These are phyloP conservation scores for Fagus crenata DNA, from an alignment of 306 rosid species.

Conservation along the genomic window DNA sequence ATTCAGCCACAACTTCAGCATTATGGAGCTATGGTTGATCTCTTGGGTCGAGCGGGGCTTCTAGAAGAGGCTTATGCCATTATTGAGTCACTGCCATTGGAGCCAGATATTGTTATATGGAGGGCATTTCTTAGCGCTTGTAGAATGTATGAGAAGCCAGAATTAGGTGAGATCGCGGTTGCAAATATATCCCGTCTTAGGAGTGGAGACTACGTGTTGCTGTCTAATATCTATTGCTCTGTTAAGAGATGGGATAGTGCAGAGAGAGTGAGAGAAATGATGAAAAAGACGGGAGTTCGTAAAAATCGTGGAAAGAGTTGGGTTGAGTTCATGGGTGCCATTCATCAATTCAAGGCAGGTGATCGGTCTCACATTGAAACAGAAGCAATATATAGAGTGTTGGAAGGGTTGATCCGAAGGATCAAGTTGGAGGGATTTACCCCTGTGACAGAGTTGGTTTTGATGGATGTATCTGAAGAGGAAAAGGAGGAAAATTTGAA, in stretches of 20 bases:
- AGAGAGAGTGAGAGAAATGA: slow-evolving; percentile 57
- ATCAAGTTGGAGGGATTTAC: slow-evolving; percentile 54
- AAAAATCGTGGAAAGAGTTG: slow-evolving; percentile 67
- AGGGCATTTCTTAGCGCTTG: slow-evolving; percentile 69
- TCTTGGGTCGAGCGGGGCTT: slow-evolving; percentile 63
- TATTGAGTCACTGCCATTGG: slow-evolving; percentile 53
- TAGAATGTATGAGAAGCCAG: slow-evolving; percentile 49
- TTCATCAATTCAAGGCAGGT: slow-evolving; percentile 63
- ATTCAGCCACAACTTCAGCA: slow-evolving; percentile 67
- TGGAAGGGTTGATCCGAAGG: slow-evolving; percentile 54
- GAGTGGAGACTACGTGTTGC: slow-evolving; percentile 71
- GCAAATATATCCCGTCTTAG: slow-evolving; percentile 48
- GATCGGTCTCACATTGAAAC: slow-evolving; percentile 57
- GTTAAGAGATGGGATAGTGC: slow-evolving; percentile 63
- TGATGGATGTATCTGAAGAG: slow-evolving; percentile 83
- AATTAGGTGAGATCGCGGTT: slow-evolving; percentile 49
- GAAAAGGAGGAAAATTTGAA: slow-evolving; percentile 66
- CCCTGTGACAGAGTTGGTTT: slow-evolving; percentile 62
- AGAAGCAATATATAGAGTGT: slow-evolving; percentile 48
- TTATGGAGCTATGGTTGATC: slow-evolving; percentile 74
- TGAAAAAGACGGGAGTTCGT: slow-evolving; percentile 52
- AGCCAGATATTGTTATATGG: slow-evolving; percentile 75
- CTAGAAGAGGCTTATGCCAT: slow-evolving; percentile 57
- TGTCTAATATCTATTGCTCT: slow-evolving; percentile 71
- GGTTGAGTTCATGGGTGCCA: slow-evolving; percentile 51